Conservation (phyloP, 169 alveolate genomes). For the Plasmodium chabaudi region DNA sequence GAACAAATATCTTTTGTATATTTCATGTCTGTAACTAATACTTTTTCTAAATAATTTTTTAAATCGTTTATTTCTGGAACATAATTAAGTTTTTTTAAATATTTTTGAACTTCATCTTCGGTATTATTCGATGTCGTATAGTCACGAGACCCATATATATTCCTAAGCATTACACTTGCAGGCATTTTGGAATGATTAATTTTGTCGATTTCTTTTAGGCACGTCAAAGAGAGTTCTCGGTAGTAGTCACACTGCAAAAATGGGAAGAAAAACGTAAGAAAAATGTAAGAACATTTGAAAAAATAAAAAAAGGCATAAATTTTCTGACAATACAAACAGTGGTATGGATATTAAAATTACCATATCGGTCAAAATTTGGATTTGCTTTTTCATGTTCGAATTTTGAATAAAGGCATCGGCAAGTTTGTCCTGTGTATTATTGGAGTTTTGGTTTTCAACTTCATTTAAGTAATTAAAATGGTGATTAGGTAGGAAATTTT, state of each 20-base stretch:
- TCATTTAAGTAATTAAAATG: slow-evolving; percentile 16
- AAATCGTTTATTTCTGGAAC: slow-evolving; percentile 53
- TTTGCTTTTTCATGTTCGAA: slow-evolving; percentile 20
- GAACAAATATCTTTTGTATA: slow-evolving; percentile 59
- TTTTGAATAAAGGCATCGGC: background rate
- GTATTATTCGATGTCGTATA: slow-evolving; percentile 30
- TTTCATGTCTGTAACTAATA: slow-evolving; percentile 63
- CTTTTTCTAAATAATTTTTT: slow-evolving; percentile 39
- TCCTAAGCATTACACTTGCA: slow-evolving; percentile 67
- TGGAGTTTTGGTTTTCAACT: too few species aligned
- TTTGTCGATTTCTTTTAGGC: slow-evolving; percentile 70
- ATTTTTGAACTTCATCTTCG: slow-evolving; percentile 66
- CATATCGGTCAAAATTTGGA: slow-evolving; percentile 35
- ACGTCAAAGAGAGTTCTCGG: slow-evolving; percentile 48
- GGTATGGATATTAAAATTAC: slow-evolving; percentile 4
- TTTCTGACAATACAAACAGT: background rate
- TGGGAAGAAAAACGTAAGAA: background rate
- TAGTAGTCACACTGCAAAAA: slow-evolving; percentile 59
- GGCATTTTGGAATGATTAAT: slow-evolving; percentile 41
- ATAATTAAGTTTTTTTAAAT: slow-evolving; percentile 44
- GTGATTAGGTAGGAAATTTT: slow-evolving; percentile 17
- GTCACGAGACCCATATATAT: slow-evolving; percentile 51
- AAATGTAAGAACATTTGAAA: background rate
- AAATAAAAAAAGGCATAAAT: background rate
- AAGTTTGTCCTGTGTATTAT: background rate